phyloP scores from a whole-genome alignment of 805 yeast species.

The Hanseniaspora occidentalis region DNA sequence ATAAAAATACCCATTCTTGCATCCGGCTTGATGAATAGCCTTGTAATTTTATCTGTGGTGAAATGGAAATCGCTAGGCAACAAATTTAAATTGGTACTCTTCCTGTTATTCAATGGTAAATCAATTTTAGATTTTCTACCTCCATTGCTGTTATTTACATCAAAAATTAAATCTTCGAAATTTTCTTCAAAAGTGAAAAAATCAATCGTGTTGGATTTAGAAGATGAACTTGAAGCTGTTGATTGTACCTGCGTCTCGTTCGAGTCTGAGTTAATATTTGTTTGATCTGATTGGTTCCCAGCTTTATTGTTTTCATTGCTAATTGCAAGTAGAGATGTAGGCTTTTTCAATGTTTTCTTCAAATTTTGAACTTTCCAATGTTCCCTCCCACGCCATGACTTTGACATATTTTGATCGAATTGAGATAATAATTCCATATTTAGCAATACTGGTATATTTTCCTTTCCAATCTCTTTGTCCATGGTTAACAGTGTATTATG shows the following conservation, averaged over 20 bases:
- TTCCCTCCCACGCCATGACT: constrained; percentile 84
- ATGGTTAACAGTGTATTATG: too few relatives aligned
- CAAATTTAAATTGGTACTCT: constrained; percentile 32
- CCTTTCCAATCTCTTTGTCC: constrained; percentile 9
- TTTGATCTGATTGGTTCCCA: background rate
- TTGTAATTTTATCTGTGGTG: constrained; percentile 53
- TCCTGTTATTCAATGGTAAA: constrained; percentile 30
- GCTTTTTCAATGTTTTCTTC: constrained; percentile 22
- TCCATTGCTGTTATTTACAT: constrained; percentile 1
- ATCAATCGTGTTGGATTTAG: constrained; percentile 25
- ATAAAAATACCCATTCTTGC: constrained; percentile 27
- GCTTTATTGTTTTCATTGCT: constrained; percentile 1
- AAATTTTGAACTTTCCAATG: constrained; percentile 76
- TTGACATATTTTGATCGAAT: constrained; percentile 54
- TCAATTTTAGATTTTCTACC: constrained; percentile 26
- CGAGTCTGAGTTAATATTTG: too few relatives aligned
- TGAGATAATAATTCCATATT: constrained; percentile 65
- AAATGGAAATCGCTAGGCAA: constrained; percentile 68
- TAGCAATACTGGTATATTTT: constrained; percentile 14
- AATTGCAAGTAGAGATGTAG: constrained; percentile 1
- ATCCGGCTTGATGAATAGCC: constrained; percentile 56
- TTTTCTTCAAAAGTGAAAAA: constrained; percentile 29
- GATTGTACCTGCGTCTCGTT: constrained; percentile 9
- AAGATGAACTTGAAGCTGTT: constrained; percentile 26
- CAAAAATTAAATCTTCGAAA: constrained; percentile 31